phyloP scores from a whole-genome alignment of 2,329 filamentous ascomycete species.

The Fusarium sp. region DNA sequence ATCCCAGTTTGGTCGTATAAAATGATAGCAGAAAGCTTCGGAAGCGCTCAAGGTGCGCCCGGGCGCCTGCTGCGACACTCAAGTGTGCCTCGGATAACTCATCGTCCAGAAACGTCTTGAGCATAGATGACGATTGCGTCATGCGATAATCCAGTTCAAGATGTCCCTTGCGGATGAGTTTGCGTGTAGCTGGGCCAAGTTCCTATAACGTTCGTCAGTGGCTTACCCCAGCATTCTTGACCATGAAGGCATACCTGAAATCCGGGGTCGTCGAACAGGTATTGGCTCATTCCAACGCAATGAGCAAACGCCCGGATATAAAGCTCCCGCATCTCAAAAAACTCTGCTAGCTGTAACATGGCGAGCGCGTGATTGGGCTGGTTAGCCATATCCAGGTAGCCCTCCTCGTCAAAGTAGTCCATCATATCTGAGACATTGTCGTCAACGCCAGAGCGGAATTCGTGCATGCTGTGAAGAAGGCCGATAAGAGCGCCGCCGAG shows the following conservation, averaged over 20 bases:
- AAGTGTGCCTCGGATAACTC: constrained; percentile 77
- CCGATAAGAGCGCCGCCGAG: constrained; percentile 75
- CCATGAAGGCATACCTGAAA: constrained; percentile 67
- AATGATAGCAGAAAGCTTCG: constrained; percentile 76
- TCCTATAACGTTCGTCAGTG: constrained; percentile 56
- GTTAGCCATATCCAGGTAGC: constrained; percentile 77
- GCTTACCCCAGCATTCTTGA: constrained; percentile 13
- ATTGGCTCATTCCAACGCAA: constrained; percentile 82
- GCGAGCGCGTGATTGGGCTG: constrained; percentile 79
- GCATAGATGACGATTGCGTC: constrained; percentile 67
- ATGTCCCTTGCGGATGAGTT: constrained; percentile 74
- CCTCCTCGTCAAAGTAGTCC: constrained; percentile 76
- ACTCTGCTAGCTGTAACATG: constrained; percentile 77
- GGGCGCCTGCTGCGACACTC: constrained; percentile 72
- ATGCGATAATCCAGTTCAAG: constrained; percentile 77
- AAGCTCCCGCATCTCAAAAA: constrained; percentile 72
- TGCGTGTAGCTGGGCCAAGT: constrained; percentile 69
- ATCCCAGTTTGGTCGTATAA: constrained; percentile 77
- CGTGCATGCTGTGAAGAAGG: constrained; percentile 75
- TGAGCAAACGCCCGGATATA: constrained; percentile 84
- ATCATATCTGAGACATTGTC: constrained; percentile 75
- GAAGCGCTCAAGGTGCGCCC: constrained; percentile 80
- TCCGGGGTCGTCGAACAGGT: constrained; percentile 69
- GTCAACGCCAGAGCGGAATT: constrained; percentile 68
- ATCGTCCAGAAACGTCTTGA: constrained; percentile 79